Evolutionary conservation across 768 basidiomycete species (phyloP).

Genomic region (Suillus luteus): DNA sequence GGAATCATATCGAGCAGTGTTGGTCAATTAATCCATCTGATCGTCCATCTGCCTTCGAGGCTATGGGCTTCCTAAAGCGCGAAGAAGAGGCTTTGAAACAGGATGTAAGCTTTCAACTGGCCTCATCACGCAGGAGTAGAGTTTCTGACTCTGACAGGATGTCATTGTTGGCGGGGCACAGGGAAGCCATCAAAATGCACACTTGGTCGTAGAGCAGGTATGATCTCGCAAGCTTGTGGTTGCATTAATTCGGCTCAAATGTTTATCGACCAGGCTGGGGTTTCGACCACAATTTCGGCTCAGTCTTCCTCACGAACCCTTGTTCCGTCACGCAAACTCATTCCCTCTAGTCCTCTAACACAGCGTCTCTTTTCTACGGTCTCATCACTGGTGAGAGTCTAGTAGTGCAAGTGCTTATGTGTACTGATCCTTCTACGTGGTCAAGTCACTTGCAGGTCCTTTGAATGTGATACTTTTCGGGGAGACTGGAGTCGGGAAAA

Average conservation of each 20-base stretch:
- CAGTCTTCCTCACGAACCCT: neutral
- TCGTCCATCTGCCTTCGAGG: neutral
- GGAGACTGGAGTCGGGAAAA: constrained; percentile 45
- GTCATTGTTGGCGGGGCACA: neutral
- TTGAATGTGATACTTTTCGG: constrained; percentile 46
- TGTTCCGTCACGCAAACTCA: neutral
- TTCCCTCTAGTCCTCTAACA: neutral
- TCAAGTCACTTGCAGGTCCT: neutral
- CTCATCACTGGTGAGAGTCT: neutral
- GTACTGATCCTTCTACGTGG: neutral
- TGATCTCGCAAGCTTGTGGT: neutral
- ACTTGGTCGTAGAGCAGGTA: neutral
- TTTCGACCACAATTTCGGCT: no score
- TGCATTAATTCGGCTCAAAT: neutral
- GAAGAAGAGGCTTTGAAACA: neutral
- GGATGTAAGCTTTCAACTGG: neutral
- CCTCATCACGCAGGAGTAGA: neutral
- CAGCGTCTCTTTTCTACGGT: neutral
- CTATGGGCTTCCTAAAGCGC: neutral
- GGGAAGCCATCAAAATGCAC: no score
- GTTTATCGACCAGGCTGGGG: neutral
- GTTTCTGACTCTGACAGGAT: neutral
- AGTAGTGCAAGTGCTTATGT: neutral
- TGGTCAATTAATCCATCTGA: constrained; percentile 1
- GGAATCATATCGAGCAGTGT: neutral